Evolutionary conservation across 192 early-diverging fungal genomes (phyloP).

Genomic region (Gonapodya sp.): DNA sequence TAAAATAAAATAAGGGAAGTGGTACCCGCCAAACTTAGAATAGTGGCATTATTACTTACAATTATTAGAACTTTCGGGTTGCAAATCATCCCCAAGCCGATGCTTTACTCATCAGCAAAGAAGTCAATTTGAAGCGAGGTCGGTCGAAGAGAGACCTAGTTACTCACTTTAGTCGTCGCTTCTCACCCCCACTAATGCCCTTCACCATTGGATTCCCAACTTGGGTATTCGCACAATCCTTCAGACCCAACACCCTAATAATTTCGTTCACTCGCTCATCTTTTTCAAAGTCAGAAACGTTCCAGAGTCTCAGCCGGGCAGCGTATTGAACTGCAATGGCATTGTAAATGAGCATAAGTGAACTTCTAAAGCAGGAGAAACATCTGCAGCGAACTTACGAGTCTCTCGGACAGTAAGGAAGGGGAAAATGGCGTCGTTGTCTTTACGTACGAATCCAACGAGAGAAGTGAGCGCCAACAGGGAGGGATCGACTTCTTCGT

Average conservation of each 20-base stretch:
- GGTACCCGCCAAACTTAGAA: no score
- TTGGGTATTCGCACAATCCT: conserved; percentile 25
- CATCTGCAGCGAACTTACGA: conserved; percentile 54
- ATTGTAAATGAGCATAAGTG: no score
- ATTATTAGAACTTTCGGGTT: background rate
- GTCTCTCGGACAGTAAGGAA: conserved; percentile 47
- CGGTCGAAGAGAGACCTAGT: background rate
- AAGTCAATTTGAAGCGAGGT: background rate
- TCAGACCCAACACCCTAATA: conserved; percentile 26
- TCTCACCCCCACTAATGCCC: conserved; percentile 68
- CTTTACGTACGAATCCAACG: background rate
- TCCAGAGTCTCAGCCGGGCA: background rate
- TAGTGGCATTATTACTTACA: no score
- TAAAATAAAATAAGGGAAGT: no score
- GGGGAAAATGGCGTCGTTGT: conserved; percentile 62
- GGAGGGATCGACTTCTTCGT: conserved; percentile 44
- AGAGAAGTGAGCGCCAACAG: background rate
- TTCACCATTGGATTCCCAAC: conserved; percentile 67
- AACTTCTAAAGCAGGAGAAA: no score
- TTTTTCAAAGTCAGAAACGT: conserved; percentile 34
- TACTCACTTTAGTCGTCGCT: conserved; percentile 36
- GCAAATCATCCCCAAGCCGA: conserved; percentile 4
- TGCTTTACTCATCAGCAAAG: background rate
- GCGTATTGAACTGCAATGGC: background rate
- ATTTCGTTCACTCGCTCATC: conserved; percentile 41